Conservation (phyloP, 257 asterid genomes). For the Solanum clarkiae region DNA sequence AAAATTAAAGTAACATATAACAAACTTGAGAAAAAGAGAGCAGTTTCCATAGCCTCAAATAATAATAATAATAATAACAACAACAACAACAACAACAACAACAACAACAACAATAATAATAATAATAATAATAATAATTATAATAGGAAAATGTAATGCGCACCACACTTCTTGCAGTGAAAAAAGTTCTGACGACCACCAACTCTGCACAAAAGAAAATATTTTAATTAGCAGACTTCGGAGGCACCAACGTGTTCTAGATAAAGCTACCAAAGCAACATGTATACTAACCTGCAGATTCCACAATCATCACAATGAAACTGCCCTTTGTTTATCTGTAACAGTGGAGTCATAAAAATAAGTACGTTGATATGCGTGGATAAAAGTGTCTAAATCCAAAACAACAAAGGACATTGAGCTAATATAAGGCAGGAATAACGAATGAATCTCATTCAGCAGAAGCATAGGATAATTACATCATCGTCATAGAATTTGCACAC, state of each 20-base stretch:
- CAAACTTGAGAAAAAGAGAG: not conserved
- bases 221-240: not conserved
- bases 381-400: not conserved
- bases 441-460: not conserved
- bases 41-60: not conserved
- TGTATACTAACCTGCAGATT: constrained; percentile 62
- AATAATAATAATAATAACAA: not conserved
- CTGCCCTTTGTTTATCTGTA: constrained; percentile 74
- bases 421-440: not conserved
- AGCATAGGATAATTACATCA: constrained; percentile 39
- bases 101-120: no score
- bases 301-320: constrained; percentile 97
- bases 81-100: no score
- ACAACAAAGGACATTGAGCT: not conserved
- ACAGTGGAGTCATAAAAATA: not conserved
- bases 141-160: not conserved
- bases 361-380: not conserved
- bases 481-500: constrained; percentile 88
- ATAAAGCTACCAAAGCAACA: not conserved
- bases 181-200: constrained; percentile 87
- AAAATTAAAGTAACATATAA: not conserved
- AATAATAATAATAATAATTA: not conserved
- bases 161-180: constrained; percentile 95
- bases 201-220: constrained; percentile 24
- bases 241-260: not conserved